phyloP scores from a whole-genome alignment of 352 stramenopile species.

The Globisporangium yorkense region DNA sequence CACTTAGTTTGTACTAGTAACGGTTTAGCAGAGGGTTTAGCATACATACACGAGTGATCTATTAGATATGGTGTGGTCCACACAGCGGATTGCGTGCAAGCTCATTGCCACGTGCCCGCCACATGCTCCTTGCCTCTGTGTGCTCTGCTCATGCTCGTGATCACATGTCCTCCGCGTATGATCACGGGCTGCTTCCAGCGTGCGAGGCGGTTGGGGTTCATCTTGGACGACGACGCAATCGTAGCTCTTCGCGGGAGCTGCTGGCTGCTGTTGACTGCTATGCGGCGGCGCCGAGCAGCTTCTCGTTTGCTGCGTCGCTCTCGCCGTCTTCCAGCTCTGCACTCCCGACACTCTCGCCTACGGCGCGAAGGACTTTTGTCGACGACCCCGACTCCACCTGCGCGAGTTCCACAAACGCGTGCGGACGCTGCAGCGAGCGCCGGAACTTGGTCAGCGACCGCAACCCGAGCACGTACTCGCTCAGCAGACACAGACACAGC shows the following conservation, averaged over 20 bases:
- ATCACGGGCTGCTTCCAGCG: not conserved
- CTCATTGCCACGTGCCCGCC: no score
- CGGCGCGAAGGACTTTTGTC: not conserved
- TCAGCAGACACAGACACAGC: constrained; percentile 33
- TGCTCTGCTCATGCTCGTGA: not conserved
- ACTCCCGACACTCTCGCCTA: not conserved
- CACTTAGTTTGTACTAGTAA: not conserved
- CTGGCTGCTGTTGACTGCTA: not conserved
- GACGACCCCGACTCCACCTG: constrained; percentile 18
- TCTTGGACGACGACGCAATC: not conserved
- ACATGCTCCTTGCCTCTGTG: not conserved
- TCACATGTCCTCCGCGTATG: not conserved
- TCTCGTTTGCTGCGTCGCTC: not conserved
- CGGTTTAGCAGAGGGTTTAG: not conserved
- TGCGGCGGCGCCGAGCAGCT: not conserved
- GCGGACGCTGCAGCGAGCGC: constrained; percentile 15
- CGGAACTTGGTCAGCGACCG: constrained; percentile 36
- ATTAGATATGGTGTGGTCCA: not conserved
- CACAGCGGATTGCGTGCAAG: not conserved
- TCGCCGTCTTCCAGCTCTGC: not conserved
- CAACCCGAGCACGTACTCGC: constrained; percentile 38
- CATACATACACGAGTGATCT: not conserved
- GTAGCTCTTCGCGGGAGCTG: not conserved
- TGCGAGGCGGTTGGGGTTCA: not conserved
- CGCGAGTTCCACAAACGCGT: constrained; percentile 32